Conservation (phyloP, 2,329 filamentous ascomycete species). For the Phyllosticta capitalensis region DNA sequence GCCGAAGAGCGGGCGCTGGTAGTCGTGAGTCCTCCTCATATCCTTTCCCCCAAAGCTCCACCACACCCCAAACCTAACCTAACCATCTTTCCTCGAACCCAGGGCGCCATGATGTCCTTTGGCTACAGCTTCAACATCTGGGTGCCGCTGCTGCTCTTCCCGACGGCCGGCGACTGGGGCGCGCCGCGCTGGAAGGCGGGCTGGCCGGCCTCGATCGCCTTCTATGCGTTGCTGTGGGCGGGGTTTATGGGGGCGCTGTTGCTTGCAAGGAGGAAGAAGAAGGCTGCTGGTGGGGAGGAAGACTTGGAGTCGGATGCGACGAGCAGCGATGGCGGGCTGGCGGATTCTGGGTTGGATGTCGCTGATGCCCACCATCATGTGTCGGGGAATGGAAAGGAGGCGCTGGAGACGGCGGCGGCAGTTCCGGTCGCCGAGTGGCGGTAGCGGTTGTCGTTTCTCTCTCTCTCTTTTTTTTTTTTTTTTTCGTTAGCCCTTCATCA, state of each 20-base stretch:
- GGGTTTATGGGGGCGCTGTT: conserved; percentile 23
- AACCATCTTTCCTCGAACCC: no score
- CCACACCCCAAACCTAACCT: background rate
- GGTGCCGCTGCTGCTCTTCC: conserved; percentile 36
- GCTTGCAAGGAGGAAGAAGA: no score
- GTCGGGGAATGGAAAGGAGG: background rate
- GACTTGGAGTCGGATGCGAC: background rate
- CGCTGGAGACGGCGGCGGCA: background rate
- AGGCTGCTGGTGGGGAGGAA: no score
- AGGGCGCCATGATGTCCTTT: conserved; percentile 40
- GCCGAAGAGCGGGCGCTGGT: conserved; percentile 34
- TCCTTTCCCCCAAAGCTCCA: background rate
- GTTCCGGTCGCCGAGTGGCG: background rate
- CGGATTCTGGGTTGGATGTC: no score
- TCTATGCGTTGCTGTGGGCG: conserved; percentile 37
- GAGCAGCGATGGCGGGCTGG: background rate
- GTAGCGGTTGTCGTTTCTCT: background rate
- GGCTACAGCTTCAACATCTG: conserved; percentile 39
- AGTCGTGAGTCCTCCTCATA: conserved; percentile 17
- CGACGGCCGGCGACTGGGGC: conserved; percentile 32
- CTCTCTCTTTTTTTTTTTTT: no score
- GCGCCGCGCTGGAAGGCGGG: conserved; percentile 41
- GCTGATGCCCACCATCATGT: background rate
- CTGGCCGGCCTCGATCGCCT: conserved; percentile 39
- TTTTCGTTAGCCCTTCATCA: no score